phyloP scores from a whole-genome alignment of 169 alveolate genomes.

The Pseudocohnilembus persalinus region DNA sequence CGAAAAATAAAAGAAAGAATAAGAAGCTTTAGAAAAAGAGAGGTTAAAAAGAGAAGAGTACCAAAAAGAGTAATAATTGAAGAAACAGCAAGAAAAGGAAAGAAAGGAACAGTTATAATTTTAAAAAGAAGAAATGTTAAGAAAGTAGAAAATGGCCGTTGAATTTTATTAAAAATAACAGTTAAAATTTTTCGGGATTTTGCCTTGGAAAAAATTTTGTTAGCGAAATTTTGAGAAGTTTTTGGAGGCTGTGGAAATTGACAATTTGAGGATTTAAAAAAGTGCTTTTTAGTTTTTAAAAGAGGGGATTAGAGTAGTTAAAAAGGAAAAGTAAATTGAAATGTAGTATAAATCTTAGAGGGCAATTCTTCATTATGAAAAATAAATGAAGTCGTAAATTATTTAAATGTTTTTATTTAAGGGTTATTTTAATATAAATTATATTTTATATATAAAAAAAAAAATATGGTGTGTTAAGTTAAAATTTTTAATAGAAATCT shows the following conservation, averaged over 20 bases:
- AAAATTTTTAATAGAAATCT: too few species aligned
- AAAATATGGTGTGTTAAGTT: too few species aligned
- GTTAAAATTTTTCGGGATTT: not conserved
- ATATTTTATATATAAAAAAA: too few species aligned
- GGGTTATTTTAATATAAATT: not conserved
- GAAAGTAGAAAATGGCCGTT: not conserved
- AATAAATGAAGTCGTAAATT: not conserved
- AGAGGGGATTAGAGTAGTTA: not conserved
- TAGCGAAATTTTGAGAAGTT: not conserved
- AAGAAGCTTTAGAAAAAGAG: not conserved
- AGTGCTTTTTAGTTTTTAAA: not conserved
- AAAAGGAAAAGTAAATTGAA: not conserved
- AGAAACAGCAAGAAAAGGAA: not conserved
- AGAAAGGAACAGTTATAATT: not conserved
- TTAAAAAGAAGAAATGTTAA: not conserved
- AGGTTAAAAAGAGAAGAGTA: not conserved
- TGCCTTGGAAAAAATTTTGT: not conserved
- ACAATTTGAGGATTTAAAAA: too few species aligned
- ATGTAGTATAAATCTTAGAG: not conserved
- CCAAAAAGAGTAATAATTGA: not conserved
- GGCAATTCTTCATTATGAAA: not conserved
- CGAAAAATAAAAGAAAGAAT: not conserved
- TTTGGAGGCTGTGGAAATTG: not conserved
- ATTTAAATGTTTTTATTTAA: not conserved
- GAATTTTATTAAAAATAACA: not conserved